Base-by-base conservation (phyloP, 2,329 filamentous ascomycete species). In the Botrytis paeoniae region DNA sequence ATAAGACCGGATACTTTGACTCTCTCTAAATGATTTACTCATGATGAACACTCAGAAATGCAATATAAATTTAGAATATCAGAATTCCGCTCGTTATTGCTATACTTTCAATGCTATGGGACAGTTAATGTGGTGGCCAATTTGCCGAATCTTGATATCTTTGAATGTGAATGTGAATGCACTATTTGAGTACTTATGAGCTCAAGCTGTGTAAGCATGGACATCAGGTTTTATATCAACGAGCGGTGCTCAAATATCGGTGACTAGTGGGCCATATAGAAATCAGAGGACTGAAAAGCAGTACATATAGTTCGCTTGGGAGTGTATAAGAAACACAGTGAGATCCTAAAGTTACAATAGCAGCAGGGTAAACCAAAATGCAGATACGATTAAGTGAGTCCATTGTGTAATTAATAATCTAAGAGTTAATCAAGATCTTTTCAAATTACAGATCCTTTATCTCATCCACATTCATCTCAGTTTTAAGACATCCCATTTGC, bases 21-120 rank as follows among this genome's bases (percentile, higher is more conserved):
- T 4, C 4, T 60, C 10, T 25, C 0, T 12, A 22, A 12, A 18
- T 6, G 32, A 5, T 10, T 35, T 2, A 4, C 22, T 20, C 18
- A 35, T 61, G 48, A n/a, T 54, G 9, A n/a, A 54, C 12, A 54
- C n/a, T 54, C 48, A n/a, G 4, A n/a, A 25, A n/a, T 51, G 25
- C 43, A 51, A 51, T 4, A n/a, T 51, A 29, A 16, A 16, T 2
- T 3, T 8, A 1, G 7, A n/a, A 57, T 3, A 9, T 18, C 25
- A 29, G 7, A 14, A 8, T 29, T 18, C 6, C 14, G 14, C 51
- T 57, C n/a, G 6, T 57, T 29, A 1, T 57, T 57, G 14, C 51
- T 18, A 18, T 57, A 57, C 3, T 29, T 29, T 57, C 51, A 3
- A 29, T 2, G 0, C n/a, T 57, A 2, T 29, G 25, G 6, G 14